These are phyloP conservation scores for Baorangia bicolor DNA, from an alignment of 768 basidiomycete genomes.

Conservation along the genomic window DNA sequence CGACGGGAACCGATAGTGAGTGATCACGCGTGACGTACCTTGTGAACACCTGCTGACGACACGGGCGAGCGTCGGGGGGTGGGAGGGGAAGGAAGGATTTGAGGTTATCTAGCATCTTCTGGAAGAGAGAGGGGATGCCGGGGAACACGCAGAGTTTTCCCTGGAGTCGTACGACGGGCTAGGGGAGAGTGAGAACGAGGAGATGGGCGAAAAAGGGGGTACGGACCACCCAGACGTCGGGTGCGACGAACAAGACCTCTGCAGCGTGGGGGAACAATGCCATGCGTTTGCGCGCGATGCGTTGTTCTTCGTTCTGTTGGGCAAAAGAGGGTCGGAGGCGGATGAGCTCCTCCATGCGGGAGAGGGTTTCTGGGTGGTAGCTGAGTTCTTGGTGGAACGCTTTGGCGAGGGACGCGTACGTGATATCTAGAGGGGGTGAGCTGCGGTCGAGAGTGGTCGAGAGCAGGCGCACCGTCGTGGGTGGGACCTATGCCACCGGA, in stretches of 20 bases:
- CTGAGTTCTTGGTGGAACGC: conserved; percentile 72
- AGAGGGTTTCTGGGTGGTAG: conserved; percentile 76
- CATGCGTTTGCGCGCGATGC: conserved; percentile 80
- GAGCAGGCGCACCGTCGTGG: conserved; percentile 63
- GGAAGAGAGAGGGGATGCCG: conserved; percentile 84
- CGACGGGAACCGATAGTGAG: no score
- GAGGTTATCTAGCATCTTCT: conserved; percentile 73
- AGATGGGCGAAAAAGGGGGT: fast-evolving
- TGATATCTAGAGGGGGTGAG: conserved; percentile 62
- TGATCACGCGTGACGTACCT: conserved; percentile 42
- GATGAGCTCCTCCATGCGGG: conserved; percentile 64
- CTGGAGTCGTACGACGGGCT: conserved; percentile 85
- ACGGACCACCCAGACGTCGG: conserved; percentile 85
- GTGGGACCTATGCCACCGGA: conserved; percentile 92
- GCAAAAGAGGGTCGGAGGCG: conserved; percentile 55
- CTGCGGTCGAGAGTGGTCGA: background rate
- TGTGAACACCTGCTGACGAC: conserved; percentile 82
- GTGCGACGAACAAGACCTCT: conserved; percentile 76
- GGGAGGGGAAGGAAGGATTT: conserved; percentile 78
- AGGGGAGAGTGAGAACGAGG: background rate
- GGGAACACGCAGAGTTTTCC: conserved; percentile 91
- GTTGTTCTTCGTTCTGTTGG: conserved; percentile 72
- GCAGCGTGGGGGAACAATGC: conserved; percentile 80
- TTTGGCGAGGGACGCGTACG: conserved; percentile 82
- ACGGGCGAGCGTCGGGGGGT: conserved; percentile 67